Conservation (phyloP, 2,329 filamentous ascomycete genomes). For the Diaporthe velutina region DNA sequence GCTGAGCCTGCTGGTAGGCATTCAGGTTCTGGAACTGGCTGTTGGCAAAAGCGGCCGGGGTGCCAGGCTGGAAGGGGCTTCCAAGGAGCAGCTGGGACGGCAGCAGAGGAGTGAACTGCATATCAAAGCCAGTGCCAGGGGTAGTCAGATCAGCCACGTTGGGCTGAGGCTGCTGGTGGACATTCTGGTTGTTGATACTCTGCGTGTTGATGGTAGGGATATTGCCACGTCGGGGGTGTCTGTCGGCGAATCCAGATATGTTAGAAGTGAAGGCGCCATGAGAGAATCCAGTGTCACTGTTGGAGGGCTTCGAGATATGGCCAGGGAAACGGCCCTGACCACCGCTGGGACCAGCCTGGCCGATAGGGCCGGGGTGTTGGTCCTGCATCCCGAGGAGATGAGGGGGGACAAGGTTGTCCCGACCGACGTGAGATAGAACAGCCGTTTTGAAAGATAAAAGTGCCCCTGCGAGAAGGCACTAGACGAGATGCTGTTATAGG, state of each 20-base stretch:
- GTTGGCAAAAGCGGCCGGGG: constrained; percentile 88
- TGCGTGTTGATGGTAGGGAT: constrained; percentile 95
- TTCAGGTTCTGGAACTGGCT: constrained; percentile 91
- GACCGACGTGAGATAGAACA: constrained; percentile 80
- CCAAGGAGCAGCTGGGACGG: constrained; percentile 95
- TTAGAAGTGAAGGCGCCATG: constrained; percentile 93
- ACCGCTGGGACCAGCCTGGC: constrained; percentile 68
- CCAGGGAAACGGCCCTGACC: constrained; percentile 73
- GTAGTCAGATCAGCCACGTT: constrained; percentile 82
- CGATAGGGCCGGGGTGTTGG: constrained; percentile 73
- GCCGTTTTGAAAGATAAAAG: constrained; percentile 81
- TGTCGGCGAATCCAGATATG: constrained; percentile 85
- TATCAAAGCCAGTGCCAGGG: constrained; percentile 91
- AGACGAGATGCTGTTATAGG: constrained; percentile 45
- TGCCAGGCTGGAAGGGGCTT: constrained; percentile 96
- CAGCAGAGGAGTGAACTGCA: constrained; percentile 97
- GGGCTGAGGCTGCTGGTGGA: constrained; percentile 55
- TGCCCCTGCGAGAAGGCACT: constrained; percentile 65
- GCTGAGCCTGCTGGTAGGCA: constrained; percentile 76
- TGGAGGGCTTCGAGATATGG: constrained; percentile 84
- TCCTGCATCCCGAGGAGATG: constrained; percentile 94
- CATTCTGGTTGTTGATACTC: constrained; percentile 62
- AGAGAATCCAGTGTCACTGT: constrained; percentile 89
- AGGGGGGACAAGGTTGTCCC: constrained; percentile 89
- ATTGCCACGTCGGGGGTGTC: constrained; percentile 86